A percentile compares a stretch with the other conserved stretches of the same genome.
Conservation (phyloP, 495 filamentous ascomycete species). For the Astrothelium macrocarpum region DNA sequence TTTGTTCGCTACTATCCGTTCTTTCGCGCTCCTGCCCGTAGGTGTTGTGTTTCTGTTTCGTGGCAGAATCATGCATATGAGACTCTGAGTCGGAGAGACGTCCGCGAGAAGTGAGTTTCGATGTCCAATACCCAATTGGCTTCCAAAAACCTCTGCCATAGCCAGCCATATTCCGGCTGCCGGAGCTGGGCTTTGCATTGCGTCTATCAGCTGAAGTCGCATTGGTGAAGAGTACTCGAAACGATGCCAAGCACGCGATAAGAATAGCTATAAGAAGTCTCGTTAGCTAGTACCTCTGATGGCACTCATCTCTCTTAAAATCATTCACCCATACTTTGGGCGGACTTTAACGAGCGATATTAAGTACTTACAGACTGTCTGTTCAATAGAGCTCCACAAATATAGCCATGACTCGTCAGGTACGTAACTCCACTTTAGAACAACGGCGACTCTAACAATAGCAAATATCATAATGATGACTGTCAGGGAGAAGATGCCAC, state of each 20-base stretch:
- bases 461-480: conserved; percentile 26
- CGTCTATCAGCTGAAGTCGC: too few relatives aligned
- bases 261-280: too few relatives aligned
- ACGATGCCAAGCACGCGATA: background rate
- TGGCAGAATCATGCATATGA: background rate
- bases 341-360: too few relatives aligned
- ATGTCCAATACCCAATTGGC: too few relatives aligned
- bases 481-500: conserved; percentile 28
- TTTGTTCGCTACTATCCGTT: background rate
- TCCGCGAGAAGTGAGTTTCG: background rate
- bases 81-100: background rate
- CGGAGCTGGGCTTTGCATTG: background rate
- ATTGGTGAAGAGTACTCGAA: background rate
- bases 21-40: background rate
- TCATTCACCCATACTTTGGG: too few relatives aligned
- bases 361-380: conserved; percentile 7
- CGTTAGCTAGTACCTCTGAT: too few relatives aligned
- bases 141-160: background rate
- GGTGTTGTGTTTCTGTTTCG: background rate
- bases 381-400: conserved; percentile 7
- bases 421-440: background rate
- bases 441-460: conserved; percentile 14
- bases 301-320: too few relatives aligned
- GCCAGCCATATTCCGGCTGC: background rate
- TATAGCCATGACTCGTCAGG: conserved; percentile 5